Evolutionary conservation across 2,329 filamentous ascomycete species (phyloP), one percentile per base, ranked within the genome.

Genomic region (Beauveria asiatica): DNA sequence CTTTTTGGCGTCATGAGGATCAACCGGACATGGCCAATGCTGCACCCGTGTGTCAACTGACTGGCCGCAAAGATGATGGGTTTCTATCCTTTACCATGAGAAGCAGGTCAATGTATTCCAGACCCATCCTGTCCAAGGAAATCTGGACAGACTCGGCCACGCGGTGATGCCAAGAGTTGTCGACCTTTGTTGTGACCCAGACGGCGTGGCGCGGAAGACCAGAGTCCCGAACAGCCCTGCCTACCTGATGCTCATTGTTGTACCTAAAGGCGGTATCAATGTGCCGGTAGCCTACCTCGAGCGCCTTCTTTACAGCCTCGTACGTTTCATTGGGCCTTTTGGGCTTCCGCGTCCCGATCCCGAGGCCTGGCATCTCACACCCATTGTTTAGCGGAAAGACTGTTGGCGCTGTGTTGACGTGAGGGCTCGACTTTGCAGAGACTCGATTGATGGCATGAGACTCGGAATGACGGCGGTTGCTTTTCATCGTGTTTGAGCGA

Each of bases 111-210:
- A 59, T 53, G 48, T 59, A 53, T 2, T 59, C 49, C 30, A 53
- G 5, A 7, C 57, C 57, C n/a, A 59, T 17, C 16, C 30, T 46
- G 10, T 49, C 25, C 8, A 59, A 16, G 25, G 57, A 59, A 23
- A 27, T 46, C 19, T 19, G n/a, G n/a, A 59, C 57, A 23, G 57
- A 59, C 23, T 59, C 57, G 8, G 48, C 57, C 5, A 59, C 57
- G 7, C 57, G 37, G 23, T 59, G 48, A 46, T 59, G 57, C 57
- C 48, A 59, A 9, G 57, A 52, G 27, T 59, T 59, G 39, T 59
- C 50, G 5, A 59, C 49, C n/a, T 59, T 59, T n/a, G 57, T 59
- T 8, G 57, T 59, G 23, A 59, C 27, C 57, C 57, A 59, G 19
- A 59, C 50, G n/a, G 21, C 25, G n/a, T 53, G 13, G 2, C 57